These are phyloP conservation scores for Colletotrichum sansevieriae DNA, from an alignment of 2,329 filamentous ascomycete genomes.

Conservation along the genomic window DNA sequence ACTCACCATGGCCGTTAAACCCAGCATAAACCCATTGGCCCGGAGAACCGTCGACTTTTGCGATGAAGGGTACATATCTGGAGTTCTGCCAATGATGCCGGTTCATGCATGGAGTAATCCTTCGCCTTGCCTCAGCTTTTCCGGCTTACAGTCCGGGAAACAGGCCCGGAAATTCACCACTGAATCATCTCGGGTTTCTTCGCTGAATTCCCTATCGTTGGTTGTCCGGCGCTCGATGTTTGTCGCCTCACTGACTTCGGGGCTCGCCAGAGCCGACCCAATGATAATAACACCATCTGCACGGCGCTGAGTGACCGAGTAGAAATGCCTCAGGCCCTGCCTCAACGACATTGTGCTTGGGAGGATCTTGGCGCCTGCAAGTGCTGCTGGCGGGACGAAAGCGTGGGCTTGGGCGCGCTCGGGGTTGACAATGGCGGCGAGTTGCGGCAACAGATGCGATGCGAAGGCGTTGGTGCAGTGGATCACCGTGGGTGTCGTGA, in stretches of 20 bases:
- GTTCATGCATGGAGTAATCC: conserved; percentile 61
- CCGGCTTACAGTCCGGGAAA: conserved; percentile 14
- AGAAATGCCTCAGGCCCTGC: conserved; percentile 61
- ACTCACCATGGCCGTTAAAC: conserved; percentile 52
- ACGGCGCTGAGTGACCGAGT: conserved; percentile 62
- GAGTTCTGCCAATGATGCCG: conserved; percentile 61
- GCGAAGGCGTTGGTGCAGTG: conserved; percentile 29
- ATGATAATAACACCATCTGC: conserved; percentile 26
- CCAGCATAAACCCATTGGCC: conserved; percentile 64
- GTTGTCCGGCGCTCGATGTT: conserved; percentile 7
- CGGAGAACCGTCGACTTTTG: conserved; percentile 53
- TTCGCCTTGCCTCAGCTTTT: conserved; percentile 49
- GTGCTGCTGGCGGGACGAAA: conserved; percentile 52
- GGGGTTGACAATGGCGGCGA: conserved; percentile 9
- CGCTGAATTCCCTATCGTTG: conserved; percentile 16
- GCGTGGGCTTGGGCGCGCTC: conserved; percentile 28
- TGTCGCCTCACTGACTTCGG: conserved; percentile 19
- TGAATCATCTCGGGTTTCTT: conserved; percentile 24
- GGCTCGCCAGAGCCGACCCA: conserved; percentile 17
- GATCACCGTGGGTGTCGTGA: conserved; percentile 13
- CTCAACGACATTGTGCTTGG: conserved; percentile 59
- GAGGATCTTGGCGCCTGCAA: conserved; percentile 51
- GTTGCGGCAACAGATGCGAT: conserved; percentile 21
- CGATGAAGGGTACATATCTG: conserved; percentile 62
- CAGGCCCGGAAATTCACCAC: conserved; percentile 21